Evolutionary conservation across 2,329 filamentous ascomycete species (phyloP), one percentile per base, ranked within the genome.

Genomic region (Trichoderma koningii): DNA sequence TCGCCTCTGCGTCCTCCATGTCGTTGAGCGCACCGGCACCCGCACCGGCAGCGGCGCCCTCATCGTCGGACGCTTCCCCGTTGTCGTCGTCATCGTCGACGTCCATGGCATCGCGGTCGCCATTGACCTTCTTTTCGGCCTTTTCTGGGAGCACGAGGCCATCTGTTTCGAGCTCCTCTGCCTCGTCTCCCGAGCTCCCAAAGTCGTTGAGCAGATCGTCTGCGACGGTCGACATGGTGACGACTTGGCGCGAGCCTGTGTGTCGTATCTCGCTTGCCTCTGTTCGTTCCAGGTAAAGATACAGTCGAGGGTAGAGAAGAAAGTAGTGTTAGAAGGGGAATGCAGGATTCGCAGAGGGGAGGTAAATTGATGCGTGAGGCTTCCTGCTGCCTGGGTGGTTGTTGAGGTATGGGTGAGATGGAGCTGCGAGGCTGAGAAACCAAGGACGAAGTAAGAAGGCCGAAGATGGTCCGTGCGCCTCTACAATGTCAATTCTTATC

Each of bases 151-250:
- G 76, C 47, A 81, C 76, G 61, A 78, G 75, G 61, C 79, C 79
- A 69, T 83, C 80, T 65, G 85, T 81, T 53, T 83, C 81, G 38
- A 86, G 81, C 42, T 87, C 86, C 67, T 89, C 89, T 44, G 84
- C 86, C 71, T 95, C 91, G 60, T 92, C 92, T 59, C 88, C 92
- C 6, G 88, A 91, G 73, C 74, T 77, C 9, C 74, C 77, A 65
- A 79, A 78, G 64, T 96, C 92, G 73, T 95, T 91, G 71, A 98
- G 83, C 12, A 99, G 85, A 76, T 98, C 94, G 73, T 98, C 93
- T 68, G 92, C 94, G 68, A 96, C 85, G 51, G 92, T 96, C 76
- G 94, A 92, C 93, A 97, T 96, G 60, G 67, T 77, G 73, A 65
- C 64, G 68, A 65, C 51, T 66, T 66, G 66, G 59, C 19, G 53